Evolutionary conservation across 805 yeast genomes (phyloP), one percentile per base, ranked within the genome.

Genomic region (Candida nitratophila): DNA sequence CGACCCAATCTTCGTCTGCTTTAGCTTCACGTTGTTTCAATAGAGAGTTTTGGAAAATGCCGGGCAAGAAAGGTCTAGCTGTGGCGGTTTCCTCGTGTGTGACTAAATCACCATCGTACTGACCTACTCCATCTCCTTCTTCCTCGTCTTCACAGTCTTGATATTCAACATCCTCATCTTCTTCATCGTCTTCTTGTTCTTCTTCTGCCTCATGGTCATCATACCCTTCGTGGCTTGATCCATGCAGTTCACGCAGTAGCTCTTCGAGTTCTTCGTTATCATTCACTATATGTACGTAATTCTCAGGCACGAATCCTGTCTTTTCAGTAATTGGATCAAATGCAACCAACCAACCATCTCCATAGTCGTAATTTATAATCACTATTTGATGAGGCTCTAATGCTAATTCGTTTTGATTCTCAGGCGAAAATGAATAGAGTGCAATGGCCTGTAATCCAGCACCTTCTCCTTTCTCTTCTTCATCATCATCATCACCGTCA

Each of bases 341-440:
- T 0, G 97, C 98, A 42, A 93, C 97, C 3, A 93, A 73, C 99
- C 99, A 93, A 8, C 99, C 99, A 61, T 91, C 97, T 22, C 98
- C 98, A 61, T 91, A 96, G 45, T 95, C 78, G 61, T 90, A 91
- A 47, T 83, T 79, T 27, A 93, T 84, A 77, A 89, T 83, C 2
- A 93, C 78, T 14, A 78, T 62, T 63, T 93, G 97, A 31, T 96
- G 96, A 54, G 84, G 95, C 14, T 57, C 64, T 29, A 93, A 66
- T 11, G 74, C 77, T 38, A 90, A 77, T 57, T 93, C 99, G 62
- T 93, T 93, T 54, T 88, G 96, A 61, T 93, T 93, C 60, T 93
- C 98, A 0, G 98, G 96, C 37, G 68, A 74, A 58, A 93, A 93
- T 54, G 90, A 91, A 60, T 88, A 93, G 39, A 93, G 61, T 1